These are phyloP conservation scores for Zizania latifolia DNA, from an alignment of 176 grass and related monocot species.

Conservation along the genomic window DNA sequence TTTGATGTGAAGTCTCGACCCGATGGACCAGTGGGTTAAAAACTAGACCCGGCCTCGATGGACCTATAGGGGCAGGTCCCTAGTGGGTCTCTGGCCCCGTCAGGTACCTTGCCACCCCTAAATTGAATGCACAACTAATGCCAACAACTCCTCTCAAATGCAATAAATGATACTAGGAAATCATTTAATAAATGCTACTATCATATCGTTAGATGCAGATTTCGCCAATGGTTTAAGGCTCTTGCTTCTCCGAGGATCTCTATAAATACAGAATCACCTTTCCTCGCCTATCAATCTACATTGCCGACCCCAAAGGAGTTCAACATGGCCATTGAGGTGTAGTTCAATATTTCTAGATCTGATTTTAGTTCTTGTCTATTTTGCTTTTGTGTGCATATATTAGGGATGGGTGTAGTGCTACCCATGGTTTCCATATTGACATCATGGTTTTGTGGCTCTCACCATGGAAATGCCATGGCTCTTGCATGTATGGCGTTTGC, in stretches of 20 bases:
- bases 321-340: background rate
- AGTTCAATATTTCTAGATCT: background rate
- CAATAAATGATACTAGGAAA: background rate
- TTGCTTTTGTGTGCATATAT: background rate
- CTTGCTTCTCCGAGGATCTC: background rate
- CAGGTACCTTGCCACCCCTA: no score
- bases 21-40: no score
- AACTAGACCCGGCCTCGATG: no score
- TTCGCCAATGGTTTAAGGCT: no score
- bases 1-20: no score
- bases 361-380: background rate
- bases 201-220: background rate
- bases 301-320: background rate
- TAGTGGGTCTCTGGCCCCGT: no score
- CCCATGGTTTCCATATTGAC: no score
- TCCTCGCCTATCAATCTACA: background rate
- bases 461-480: no score
- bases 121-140: background rate
- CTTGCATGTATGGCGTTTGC: no score
- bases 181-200: background rate
- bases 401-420: background rate
- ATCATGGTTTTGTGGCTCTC: no score
- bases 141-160: background rate
- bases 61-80: no score
- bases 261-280: background rate